Base-by-base conservation (phyloP, 2,329 filamentous ascomycete genomes). In the Ophiostoma himal-ulmi region DNA sequence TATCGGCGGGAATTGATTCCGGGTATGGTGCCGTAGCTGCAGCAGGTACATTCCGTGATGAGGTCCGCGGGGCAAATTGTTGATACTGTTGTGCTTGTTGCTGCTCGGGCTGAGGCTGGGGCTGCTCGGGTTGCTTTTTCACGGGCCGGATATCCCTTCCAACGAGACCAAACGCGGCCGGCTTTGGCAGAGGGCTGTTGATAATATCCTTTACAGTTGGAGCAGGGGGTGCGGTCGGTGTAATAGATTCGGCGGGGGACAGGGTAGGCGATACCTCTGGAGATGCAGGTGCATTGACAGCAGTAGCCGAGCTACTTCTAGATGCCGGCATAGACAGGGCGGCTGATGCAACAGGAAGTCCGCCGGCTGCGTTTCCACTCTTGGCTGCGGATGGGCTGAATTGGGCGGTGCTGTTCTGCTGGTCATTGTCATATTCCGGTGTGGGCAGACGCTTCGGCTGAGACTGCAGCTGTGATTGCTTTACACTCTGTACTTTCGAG, bases 61-160 rank as follows among this genome's bases (percentile, higher is more conserved):
- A 76, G 22, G 75, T 77, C n/a, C 80, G 78, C 17, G 77, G 76
- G 8, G 79, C 75, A 52, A 68, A 68, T 17, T 44, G 66, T 20
- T 36, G 66, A 11, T 54, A 41, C n/a, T 52, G 66, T 26, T 8
- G 41, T 20, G 41, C 34, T 36, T 64, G 34, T 20, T 20, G 34
- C 57, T 36, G 11, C 57, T 30, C 5, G 13, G 1, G 44, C 44
- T 52, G 44, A 17, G 26, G 62, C 62, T 14, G 34, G n/a, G 36
- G 36, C 34, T 39, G 30, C 52, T 39, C 17, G 11, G 36, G 34
- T 13, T 64, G 34, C 36, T 39, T 65, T 8, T 39, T 65, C 36
- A 20, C 62, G 22, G 62, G 62, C 36, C 62, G 34, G 13, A 65
- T 39, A 5, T 65, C 62, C 8, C 62, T n/a, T 10, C 62, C 62